A percentile compares a stretch with the other conserved stretches of the same genome.
Conservation (phyloP, 2,329 filamentous ascomycete genomes). For the Diaporthe ilicicola region DNA sequence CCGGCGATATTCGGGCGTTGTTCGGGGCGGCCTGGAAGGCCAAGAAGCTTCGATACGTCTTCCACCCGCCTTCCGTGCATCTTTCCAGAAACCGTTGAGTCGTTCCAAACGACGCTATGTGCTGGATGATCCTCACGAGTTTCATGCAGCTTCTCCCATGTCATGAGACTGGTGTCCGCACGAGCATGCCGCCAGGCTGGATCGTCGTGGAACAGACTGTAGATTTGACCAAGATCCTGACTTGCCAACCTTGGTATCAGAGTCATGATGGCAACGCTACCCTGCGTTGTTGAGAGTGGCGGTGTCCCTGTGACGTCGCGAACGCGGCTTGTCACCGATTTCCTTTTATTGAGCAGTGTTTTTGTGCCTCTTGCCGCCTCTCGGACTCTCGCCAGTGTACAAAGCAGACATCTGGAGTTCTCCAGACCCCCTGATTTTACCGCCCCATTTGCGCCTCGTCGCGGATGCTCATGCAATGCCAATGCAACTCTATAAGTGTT, state of each 20-base stretch:
- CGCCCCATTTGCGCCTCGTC: slow-evolving; percentile 19
- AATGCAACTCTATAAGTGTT: slow-evolving; percentile 8
- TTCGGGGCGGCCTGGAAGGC: not conserved
- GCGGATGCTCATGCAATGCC: slow-evolving; percentile 23
- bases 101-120: not conserved
- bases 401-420: not conserved
- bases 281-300: not conserved
- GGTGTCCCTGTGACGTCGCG: slow-evolving; percentile 2
- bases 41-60: slow-evolving; percentile 1
- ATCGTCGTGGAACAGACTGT: not conserved
- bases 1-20: not conserved
- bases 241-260: slow-evolving; percentile 4
- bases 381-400: not conserved
- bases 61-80: slow-evolving; percentile 19
- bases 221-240: not conserved
- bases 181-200: not conserved
- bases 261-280: slow-evolving; percentile 6
- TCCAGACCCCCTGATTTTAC: not conserved
- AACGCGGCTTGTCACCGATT: not conserved
- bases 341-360: not conserved
- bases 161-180: not conserved
- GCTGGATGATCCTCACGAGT: not conserved
- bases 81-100: slow-evolving; percentile 19
- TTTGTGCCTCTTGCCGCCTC: not conserved
- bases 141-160: not conserved